Evolutionary conservation across 164 flowering plant species (phyloP).

Genomic region (Chimonanthus salicifolius): DNA sequence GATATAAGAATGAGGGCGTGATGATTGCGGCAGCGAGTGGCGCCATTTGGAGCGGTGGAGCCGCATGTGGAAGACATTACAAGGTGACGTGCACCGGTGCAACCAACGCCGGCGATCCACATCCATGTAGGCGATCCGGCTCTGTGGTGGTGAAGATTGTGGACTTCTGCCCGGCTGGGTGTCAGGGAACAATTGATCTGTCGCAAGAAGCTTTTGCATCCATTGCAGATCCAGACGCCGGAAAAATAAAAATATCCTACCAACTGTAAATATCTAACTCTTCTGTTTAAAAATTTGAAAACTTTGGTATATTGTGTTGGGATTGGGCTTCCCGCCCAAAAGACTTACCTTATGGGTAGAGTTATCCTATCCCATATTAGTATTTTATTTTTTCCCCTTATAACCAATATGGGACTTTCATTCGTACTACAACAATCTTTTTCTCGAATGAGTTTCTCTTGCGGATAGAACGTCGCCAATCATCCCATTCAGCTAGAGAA

Average conservation of each 20-base stretch:
- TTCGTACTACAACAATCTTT: no score
- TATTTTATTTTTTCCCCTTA: no score
- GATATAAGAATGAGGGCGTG: constrained; percentile 5
- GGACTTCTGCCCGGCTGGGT: constrained; percentile 22
- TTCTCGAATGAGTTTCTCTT: no score
- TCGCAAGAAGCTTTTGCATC: constrained; percentile 32
- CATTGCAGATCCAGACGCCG: constrained; percentile 29
- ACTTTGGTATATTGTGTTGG: no score
- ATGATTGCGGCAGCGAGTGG: constrained; percentile 19
- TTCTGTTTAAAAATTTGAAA: no score
- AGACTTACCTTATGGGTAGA: no score
- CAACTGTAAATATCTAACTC: no score
- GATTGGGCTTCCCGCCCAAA: no score
- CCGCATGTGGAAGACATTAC: constrained; percentile 17
- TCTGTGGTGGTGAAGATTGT: constrained; percentile 14
- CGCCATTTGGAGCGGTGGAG: constrained; percentile 7
- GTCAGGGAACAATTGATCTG: constrained; percentile 27
- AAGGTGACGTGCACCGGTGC: constrained; percentile 13
- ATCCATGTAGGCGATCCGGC: constrained; percentile 11
- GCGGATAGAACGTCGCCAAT: no score
- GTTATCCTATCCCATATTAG: no score
- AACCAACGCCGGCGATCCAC: constrained; percentile 3
- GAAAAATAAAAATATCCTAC: constrained; percentile 17
- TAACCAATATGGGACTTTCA: no score
- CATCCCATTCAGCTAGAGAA: no score